phyloP scores from a whole-genome alignment of 176 grass and related monocot genomes.

The Rhynchospora pubera region DNA sequence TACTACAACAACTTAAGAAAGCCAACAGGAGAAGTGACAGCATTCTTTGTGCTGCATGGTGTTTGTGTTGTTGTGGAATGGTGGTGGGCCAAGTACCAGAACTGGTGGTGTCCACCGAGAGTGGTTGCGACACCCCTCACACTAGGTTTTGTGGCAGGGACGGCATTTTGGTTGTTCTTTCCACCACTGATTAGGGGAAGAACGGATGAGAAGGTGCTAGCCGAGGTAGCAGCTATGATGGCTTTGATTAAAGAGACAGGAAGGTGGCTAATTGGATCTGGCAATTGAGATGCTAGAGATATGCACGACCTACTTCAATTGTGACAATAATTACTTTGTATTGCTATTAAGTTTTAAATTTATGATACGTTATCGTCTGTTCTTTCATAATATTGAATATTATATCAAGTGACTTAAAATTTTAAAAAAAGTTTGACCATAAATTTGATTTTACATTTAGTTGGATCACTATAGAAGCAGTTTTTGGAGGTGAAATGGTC shows the following conservation, averaged over 20 bases:
- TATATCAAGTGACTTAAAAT: neutral
- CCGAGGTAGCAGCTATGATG: conserved; percentile 12
- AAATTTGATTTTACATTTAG: neutral
- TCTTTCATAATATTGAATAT: neutral
- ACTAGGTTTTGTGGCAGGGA: conserved; percentile 15
- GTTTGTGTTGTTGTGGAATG: conserved; percentile 16
- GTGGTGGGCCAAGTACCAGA: neutral
- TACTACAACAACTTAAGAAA: conserved; percentile 12
- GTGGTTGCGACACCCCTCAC: conserved; percentile 7
- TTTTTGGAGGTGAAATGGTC: too few relatives aligned
- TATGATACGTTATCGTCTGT: neutral
- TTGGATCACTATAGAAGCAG: too few relatives aligned
- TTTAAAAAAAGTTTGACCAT: neutral
- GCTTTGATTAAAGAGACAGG: neutral
- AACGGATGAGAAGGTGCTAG: conserved; percentile 9
- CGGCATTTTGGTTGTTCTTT: conserved; percentile 24
- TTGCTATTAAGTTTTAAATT: neutral
- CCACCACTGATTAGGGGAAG: conserved; percentile 20
- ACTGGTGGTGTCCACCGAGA: conserved; percentile 19
- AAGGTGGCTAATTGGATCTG: neutral
- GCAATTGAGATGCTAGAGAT: neutral
- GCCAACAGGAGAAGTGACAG: conserved; percentile 22
- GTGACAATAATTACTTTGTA: neutral
- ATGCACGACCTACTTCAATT: neutral
- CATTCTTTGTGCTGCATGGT: conserved; percentile 28